Conservation (phyloP, 768 basidiomycete species). For the Tremella fuciformis region DNA sequence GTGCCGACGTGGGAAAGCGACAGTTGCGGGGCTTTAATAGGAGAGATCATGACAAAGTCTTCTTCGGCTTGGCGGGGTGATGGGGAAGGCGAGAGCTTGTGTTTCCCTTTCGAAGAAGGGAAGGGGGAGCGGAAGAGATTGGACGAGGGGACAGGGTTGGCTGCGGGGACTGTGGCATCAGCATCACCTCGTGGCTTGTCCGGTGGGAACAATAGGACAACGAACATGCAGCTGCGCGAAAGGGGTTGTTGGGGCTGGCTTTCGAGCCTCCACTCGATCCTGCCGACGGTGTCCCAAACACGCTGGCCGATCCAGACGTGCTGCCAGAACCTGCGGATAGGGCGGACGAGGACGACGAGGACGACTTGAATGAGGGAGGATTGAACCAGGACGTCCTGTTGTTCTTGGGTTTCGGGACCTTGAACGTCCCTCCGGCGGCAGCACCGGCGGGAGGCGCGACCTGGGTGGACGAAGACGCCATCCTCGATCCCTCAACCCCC, state of each 20-base stretch:
- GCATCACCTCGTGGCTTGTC: no score
- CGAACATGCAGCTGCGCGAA: slow-evolving; percentile 1
- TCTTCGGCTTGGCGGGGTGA: slow-evolving; percentile 26
- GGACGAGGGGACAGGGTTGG: slow-evolving; percentile 13
- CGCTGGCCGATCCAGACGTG: not conserved
- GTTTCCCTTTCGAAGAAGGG: slow-evolving; percentile 32
- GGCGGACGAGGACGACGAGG: not conserved
- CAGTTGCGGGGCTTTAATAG: slow-evolving; percentile 14
- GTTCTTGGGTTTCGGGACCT: not conserved
- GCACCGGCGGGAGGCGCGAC: not conserved
- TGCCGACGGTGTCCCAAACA: no score
- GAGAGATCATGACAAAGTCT: slow-evolving; percentile 49
- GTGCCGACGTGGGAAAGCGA: slow-evolving; percentile 1
- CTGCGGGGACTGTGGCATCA: no score
- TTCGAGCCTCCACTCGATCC: no score
- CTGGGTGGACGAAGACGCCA: no score
- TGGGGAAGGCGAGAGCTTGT: slow-evolving; percentile 44
- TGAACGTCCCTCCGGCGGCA: slow-evolving; percentile 1
- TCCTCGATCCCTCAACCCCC: no score
- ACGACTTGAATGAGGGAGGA: slow-evolving; percentile 10
- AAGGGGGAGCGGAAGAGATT: not conserved
- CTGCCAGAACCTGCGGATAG: not conserved
- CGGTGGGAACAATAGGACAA: not conserved
- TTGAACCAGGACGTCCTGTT: slow-evolving; percentile 4
- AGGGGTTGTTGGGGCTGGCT: not conserved